Evolutionary conservation across 768 basidiomycete genomes (phyloP), one percentile per base, ranked within the genome.

Genomic region (Leccinum variicolor): DNA sequence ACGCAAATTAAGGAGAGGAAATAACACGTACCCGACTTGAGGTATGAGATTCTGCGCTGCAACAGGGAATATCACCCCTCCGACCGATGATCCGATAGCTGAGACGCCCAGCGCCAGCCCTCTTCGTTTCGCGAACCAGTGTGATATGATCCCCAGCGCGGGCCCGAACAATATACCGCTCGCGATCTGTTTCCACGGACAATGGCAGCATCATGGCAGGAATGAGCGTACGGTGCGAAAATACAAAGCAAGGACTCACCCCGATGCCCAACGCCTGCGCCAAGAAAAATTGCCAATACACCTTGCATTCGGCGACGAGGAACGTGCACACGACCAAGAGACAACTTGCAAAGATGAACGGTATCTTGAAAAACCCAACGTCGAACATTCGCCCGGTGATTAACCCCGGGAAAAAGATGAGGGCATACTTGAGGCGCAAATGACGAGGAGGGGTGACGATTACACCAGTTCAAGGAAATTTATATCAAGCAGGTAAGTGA

Each of bases 211-310:
- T 17, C 33, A 50, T 11, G 2, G 3, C n/a, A 19, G 5, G 17
- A 41, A 36, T 54, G 31, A 53, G 50, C 13, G 61, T 36, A 19
- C 4, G 13, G 8, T 13, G 31, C 13, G 17, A 14, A 4, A 23
- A 8, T 17, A 13, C 0, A 13, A 10, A 19, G 33, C 15, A 6
- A 4, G 0, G 4, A 73, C 85, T 58, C 56, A 88, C 84, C 21
- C 90, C 90, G 13, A 84, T 70, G 0, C 79, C 80, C 36, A 91
- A 63, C 0, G 90, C 90, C 68, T 92, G 90, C 58, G 83, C 89
- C 1, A 92, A 77, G 23, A 92, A 64, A 62, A 91, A 87, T 6
- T 92, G 87, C 90, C 90, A 92, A 64, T 85, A 92, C 56, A 78
- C 58, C 11, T 74, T 86, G 65, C 90, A 92, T 73, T 91, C 76